Base-by-base conservation (phyloP, 495 filamentous ascomycete species). In the Hyphodiscus hymeniophilus region DNA sequence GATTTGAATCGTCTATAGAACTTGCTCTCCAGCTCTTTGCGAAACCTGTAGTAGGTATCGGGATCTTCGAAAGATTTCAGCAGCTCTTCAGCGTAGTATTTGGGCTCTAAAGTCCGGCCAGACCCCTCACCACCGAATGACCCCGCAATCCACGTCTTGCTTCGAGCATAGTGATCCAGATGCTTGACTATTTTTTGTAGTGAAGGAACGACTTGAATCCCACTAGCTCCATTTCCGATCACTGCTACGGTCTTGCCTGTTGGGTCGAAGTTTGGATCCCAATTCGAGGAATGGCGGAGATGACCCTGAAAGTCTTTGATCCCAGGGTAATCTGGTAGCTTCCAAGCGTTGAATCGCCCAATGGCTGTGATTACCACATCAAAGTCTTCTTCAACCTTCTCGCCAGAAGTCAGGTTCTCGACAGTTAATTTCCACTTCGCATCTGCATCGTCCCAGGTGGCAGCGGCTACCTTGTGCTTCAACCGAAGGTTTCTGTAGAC, bases 221-320 rank as follows among this genome's bases (percentile, higher is more conserved):
- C 77, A 5, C 69, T 75, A 1, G 76, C 74, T 7, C 77, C 77
- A 42, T 78, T 79, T 7, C 78, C 78, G 30, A 82, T 80, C 1
- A 80, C 65, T 0, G 77, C 78, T 13, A 82, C 60, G 34, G 60
- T 63, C 49, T 80, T 80, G 10, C 69, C 73, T 1, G 62, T 60
- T 4, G 71, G 58, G 28, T 79, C 66, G 30, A 73, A 65, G 10
- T 47, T 55, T 38, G 67, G 63, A 46, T 79, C 60, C 75, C 76
- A 81, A 42, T 73, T 65, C 2, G 76, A 73, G 3, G 74, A 71
- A 55, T 81, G 77, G 42, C 70, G 64, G 7, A 80, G 62, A 0
- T 59, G 32, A 0, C 76, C 76, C 52, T 70, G 60, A 53, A 62
- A 80, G 1, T 68, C 33, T 21, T 67, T 41, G 17, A 78, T 67